phyloP scores from a whole-genome alignment of 179 eudicot species.

The Silene coronaria region DNA sequence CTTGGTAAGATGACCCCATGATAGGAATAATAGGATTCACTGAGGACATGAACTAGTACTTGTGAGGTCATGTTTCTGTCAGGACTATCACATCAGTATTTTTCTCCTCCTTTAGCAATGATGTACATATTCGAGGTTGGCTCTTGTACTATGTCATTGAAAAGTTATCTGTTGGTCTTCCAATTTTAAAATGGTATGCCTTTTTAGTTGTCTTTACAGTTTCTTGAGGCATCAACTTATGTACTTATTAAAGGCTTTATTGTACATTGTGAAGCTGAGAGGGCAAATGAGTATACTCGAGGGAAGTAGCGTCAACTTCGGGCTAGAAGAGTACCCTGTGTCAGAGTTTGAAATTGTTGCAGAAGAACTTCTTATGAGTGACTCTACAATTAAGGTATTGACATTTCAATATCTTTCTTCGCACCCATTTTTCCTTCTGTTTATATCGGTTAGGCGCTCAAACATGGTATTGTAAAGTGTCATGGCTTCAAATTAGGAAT shows the following conservation, averaged over 20 bases:
- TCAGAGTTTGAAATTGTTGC: conserved; percentile 93
- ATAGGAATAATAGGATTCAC: too few species aligned
- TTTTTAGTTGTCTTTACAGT: background rate
- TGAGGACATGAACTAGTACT: too few species aligned
- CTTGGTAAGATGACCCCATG: too few species aligned
- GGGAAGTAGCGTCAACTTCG: conserved; percentile 65
- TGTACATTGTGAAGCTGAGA: conserved; percentile 53
- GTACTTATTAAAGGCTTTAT: conserved; percentile 4
- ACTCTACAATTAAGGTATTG: conserved; percentile 65
- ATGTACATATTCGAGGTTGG: background rate
- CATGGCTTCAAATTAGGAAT: background rate
- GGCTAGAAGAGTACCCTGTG: conserved; percentile 59
- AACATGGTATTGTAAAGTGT: background rate
- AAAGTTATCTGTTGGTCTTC: too few species aligned
- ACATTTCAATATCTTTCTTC: background rate
- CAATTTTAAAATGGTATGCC: background rate
- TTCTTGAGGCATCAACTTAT: background rate
- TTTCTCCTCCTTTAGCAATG: too few species aligned
- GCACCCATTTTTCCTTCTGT: background rate
- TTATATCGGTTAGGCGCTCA: background rate
- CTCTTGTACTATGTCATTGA: background rate
- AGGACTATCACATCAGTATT: too few species aligned
- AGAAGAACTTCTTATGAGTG: conserved; percentile 85
- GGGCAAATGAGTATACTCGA: conserved; percentile 71
- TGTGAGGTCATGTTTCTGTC: too few species aligned